phyloP scores from a whole-genome alignment of 2,329 filamentous ascomycete species.

The Colletotrichum endophyticum region DNA sequence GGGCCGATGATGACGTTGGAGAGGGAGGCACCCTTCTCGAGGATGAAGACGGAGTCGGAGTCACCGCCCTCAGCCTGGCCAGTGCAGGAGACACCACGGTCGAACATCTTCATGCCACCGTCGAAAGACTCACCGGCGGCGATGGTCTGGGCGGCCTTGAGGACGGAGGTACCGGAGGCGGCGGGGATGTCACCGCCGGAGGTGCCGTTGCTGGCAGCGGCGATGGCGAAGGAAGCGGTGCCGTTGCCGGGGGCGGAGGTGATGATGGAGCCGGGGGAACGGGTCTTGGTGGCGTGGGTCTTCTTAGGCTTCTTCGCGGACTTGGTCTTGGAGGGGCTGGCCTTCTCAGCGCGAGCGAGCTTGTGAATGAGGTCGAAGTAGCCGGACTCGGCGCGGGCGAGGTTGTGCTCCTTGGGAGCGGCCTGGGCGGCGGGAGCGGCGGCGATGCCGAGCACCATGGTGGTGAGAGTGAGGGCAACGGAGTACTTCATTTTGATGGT shows the following conservation, averaged over 20 bases:
- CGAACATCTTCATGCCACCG: slow-evolving; percentile 34
- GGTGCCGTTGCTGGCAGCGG: slow-evolving; percentile 1
- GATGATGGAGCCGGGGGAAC: slow-evolving; percentile 1
- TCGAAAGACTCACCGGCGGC: slow-evolving; percentile 32
- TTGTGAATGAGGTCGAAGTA: slow-evolving; percentile 16
- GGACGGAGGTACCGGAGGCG: slow-evolving; percentile 28
- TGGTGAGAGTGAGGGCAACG: slow-evolving; percentile 7
- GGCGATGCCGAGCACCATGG: slow-evolving; percentile 12
- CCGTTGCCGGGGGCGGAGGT: slow-evolving; percentile 7
- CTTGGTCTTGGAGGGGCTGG: slow-evolving; percentile 1
- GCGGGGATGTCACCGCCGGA: slow-evolving; percentile 27
- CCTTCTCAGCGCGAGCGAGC: slow-evolving; percentile 7
- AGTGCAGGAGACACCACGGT: slow-evolving; percentile 45
- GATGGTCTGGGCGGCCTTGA: slow-evolving; percentile 27
- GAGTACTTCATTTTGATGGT: slow-evolving; percentile 16
- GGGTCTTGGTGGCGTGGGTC: slow-evolving; percentile 6
- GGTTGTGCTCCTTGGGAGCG: neutral
- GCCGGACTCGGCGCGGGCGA: slow-evolving; percentile 10
- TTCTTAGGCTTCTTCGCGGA: neutral
- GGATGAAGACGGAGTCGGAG: slow-evolving; percentile 46
- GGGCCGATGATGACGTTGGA: slow-evolving; percentile 51
- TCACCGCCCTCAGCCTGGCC: slow-evolving; percentile 47
- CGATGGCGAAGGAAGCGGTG: neutral
- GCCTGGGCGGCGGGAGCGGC: slow-evolving; percentile 3
- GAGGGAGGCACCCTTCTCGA: slow-evolving; percentile 45